Evolutionary conservation across 176 grass and related monocot genomes (phyloP).

Genomic region (Oryza nivara): DNA sequence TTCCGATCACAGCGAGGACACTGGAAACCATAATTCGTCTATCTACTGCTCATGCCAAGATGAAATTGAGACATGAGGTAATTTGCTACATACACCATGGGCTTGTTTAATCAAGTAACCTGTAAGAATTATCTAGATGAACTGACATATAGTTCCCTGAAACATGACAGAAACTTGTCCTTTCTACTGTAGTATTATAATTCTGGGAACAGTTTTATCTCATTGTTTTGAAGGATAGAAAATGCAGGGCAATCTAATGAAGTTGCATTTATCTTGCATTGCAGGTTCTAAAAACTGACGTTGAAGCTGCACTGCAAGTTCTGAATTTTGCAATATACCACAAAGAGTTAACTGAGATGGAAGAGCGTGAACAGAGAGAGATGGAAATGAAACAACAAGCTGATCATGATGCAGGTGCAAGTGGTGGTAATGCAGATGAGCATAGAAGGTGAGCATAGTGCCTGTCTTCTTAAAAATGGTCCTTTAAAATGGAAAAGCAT

Average conservation of each 20-base stretch:
- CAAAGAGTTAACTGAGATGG: constrained; percentile 95
- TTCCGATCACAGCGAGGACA: constrained; percentile 98
- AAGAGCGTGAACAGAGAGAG: constrained; percentile 85
- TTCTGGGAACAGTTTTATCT: neutral
- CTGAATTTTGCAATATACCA: constrained; percentile 98
- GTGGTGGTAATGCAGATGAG: constrained; percentile 53
- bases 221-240: constrained; percentile 21
- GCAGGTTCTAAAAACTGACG: constrained; percentile 86
- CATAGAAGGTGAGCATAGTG: constrained; percentile 50
- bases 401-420: constrained; percentile 65
- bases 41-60: constrained; percentile 93
- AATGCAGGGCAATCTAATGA: neutral
- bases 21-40: constrained; percentile 98
- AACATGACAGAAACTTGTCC: neutral
- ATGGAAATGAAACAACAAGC: constrained; percentile 82
- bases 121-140: constrained; percentile 4
- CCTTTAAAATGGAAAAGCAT: neutral
- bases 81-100: constrained; percentile 18
- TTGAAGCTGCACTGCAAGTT: constrained; percentile 91
- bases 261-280: neutral
- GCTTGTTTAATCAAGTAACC: constrained; percentile 1
- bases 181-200: neutral
- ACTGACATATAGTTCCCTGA: neutral
- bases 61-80: constrained; percentile 98
- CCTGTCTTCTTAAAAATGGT: neutral